phyloP scores from a whole-genome alignment of 176 grass and related monocot genomes.

The Tillandsia fasciculata region DNA sequence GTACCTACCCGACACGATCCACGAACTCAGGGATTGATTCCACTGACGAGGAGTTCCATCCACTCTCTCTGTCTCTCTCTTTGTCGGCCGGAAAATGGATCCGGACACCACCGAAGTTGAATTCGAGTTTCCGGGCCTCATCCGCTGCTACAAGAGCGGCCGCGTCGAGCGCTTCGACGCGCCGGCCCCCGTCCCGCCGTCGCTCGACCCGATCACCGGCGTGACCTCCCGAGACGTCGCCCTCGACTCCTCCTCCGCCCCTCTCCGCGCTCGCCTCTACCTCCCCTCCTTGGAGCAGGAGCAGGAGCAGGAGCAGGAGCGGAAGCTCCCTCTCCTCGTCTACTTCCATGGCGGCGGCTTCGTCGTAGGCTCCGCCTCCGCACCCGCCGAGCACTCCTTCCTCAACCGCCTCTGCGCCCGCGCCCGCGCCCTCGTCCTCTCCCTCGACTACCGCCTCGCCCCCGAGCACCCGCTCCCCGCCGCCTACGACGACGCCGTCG shows the following conservation, averaged over 20 bases:
- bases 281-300: constrained; percentile 33
- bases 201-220: constrained; percentile 35
- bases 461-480: constrained; percentile 51
- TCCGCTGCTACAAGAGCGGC: constrained; percentile 60
- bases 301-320: not conserved
- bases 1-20: too few species aligned
- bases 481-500: constrained; percentile 41
- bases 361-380: constrained; percentile 26
- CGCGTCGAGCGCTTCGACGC: constrained; percentile 40
- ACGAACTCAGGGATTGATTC: too few species aligned
- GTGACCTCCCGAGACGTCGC: constrained; percentile 51
- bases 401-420: constrained; percentile 32
- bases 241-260: constrained; percentile 30
- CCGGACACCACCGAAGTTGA: constrained; percentile 33
- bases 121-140: constrained; percentile 38
- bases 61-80: not conserved
- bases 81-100: not conserved
- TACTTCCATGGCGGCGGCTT: constrained; percentile 53
- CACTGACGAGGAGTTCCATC: too few species aligned
- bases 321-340: constrained; percentile 43
- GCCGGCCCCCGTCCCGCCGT: constrained; percentile 28
- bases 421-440: constrained; percentile 37
- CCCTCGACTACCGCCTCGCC: constrained; percentile 60
- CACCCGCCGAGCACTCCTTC: constrained; percentile 32
- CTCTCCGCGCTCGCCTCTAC: constrained; percentile 59